Conservation (phyloP, 768 basidiomycete species). For the Melanogaster broomeanus region DNA sequence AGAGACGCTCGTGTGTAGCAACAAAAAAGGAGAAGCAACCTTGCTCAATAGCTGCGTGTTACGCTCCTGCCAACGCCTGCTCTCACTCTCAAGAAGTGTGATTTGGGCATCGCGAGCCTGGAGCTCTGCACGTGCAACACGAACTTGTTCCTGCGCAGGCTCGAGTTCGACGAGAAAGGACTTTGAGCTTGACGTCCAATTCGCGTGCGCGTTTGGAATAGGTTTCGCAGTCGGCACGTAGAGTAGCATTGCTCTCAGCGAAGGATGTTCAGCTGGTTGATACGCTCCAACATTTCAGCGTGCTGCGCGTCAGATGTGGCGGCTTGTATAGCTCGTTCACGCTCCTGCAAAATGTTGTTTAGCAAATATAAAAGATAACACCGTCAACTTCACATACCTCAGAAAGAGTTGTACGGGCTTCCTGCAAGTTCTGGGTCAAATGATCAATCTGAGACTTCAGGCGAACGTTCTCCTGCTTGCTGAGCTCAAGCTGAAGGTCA, state of each 20-base stretch:
- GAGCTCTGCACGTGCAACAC: slow-evolving; percentile 70
- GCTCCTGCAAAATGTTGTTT: slow-evolving; percentile 53
- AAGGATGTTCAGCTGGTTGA: slow-evolving; percentile 82
- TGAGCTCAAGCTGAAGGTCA: slow-evolving; percentile 82
- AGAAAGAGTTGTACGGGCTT: slow-evolving; percentile 66
- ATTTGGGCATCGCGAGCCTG: slow-evolving; percentile 69
- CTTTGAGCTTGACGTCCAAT: slow-evolving; percentile 62
- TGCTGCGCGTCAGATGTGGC: slow-evolving; percentile 79
- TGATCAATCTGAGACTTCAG: slow-evolving; percentile 78
- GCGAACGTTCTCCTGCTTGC: slow-evolving; percentile 73
- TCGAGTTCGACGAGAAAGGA: slow-evolving; percentile 64
- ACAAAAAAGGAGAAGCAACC: slow-evolving; percentile 39
- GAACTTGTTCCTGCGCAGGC: slow-evolving; percentile 72
- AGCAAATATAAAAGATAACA: neutral
- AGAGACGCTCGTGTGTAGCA: neutral
- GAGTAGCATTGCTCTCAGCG: slow-evolving; percentile 87
- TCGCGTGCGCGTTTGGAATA: slow-evolving; percentile 67
- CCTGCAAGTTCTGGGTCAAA: slow-evolving; percentile 66
- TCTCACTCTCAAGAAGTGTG: slow-evolving; percentile 72
- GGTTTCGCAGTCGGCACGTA: slow-evolving; percentile 76
- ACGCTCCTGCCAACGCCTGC: slow-evolving; percentile 80
- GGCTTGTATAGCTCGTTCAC: slow-evolving; percentile 72
- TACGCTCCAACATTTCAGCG: slow-evolving; percentile 79
- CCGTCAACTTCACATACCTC: slow-evolving; percentile 47
- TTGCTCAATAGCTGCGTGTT: slow-evolving; percentile 81